Evolutionary conservation across 805 yeast species (phyloP).

Genomic region (Dipodascus geniculatus): DNA sequence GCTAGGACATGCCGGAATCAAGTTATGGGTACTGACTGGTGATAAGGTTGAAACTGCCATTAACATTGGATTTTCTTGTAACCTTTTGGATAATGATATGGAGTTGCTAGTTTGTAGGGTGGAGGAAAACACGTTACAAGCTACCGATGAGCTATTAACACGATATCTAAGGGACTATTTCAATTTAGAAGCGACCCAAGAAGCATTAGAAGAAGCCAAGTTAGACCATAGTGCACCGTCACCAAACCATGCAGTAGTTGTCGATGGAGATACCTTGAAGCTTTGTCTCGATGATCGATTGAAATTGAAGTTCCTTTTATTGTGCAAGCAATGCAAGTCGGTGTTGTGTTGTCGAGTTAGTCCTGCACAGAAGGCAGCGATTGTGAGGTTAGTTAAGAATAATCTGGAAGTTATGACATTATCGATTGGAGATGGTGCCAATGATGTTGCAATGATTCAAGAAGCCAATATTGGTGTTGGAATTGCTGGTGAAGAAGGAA

Average conservation of each 20-base stretch:
- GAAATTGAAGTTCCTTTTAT: slow-evolving; percentile 44
- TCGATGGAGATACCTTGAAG: slow-evolving; percentile 58
- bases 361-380: slow-evolving; percentile 72
- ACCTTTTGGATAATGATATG: slow-evolving; percentile 56
- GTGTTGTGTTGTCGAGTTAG: slow-evolving; percentile 80
- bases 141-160: slow-evolving; percentile 26
- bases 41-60: slow-evolving; percentile 78
- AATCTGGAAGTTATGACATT: slow-evolving; percentile 61
- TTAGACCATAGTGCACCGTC: slow-evolving; percentile 55
- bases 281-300: slow-evolving; percentile 30
- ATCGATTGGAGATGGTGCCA: slow-evolving; percentile 80
- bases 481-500: slow-evolving; percentile 78
- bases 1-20: slow-evolving; percentile 61
- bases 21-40: slow-evolving; percentile 76
- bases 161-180: slow-evolving; percentile 39
- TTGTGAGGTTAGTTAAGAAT: slow-evolving; percentile 54
- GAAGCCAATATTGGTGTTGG: slow-evolving; percentile 81
- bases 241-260: slow-evolving; percentile 45
- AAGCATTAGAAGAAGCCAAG: slow-evolving; percentile 38
- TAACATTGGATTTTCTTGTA: slow-evolving; percentile 72
- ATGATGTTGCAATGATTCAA: slow-evolving; percentile 81
- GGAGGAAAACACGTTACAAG: slow-evolving; percentile 22
- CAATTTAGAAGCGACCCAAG: slow-evolving; percentile 30
- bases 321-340: slow-evolving; percentile 65
- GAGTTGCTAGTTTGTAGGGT: slow-evolving; percentile 43